Base-by-base conservation (phyloP, 1,284 basidiomycete genomes). In the Boletus hoseneyae region DNA sequence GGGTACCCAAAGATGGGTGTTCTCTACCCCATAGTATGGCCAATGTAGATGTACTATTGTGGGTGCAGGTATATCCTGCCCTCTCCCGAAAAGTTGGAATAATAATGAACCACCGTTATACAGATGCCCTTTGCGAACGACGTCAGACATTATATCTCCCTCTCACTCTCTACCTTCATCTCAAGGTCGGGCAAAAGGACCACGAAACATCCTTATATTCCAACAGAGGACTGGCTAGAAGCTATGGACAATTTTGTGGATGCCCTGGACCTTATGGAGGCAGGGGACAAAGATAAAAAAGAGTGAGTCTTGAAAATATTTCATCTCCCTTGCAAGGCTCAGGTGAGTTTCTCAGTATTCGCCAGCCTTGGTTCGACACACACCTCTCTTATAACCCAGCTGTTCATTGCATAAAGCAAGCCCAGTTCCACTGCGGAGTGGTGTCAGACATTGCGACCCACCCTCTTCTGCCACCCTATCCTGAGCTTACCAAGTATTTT, bases 81-180 rank as follows among this genome's bases (percentile, higher is more conserved):
- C 11, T 49, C n/a, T 25, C 42, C 21, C 25, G 4, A 16, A 23
- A 21, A 16, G 33, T 40, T 13, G 9, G 27, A 33, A 13, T 32
- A 19, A 32, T 48, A 7, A 46, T 10, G 10, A 21, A 30, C 51
- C 2, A 27, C 8, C 11, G 1, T 46, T 48, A 51, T 55, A 7
- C 60, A 95, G 87, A 83, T 97, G 75, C 96, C 96, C 0, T 98
- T 97, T 63, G 90, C 93, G 4, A 94, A 98, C 62, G 96, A 99
- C 61, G 75, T 95, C 47, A 82, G 92, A 53, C 86, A 83, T 55
- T 93, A 93, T 66, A 85, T 82, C 10, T 97, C 98, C 65, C 83
- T 88, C 0, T 91, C 91, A 0, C 76, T 98, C 33, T 83, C 86
- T 36, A 78, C 78, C 10, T 77, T 96, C 30, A 72, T 88, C 55